phyloP scores from a whole-genome alignment of 225 moss, liverwort and hornwort species.

The Ulota crispa region DNA sequence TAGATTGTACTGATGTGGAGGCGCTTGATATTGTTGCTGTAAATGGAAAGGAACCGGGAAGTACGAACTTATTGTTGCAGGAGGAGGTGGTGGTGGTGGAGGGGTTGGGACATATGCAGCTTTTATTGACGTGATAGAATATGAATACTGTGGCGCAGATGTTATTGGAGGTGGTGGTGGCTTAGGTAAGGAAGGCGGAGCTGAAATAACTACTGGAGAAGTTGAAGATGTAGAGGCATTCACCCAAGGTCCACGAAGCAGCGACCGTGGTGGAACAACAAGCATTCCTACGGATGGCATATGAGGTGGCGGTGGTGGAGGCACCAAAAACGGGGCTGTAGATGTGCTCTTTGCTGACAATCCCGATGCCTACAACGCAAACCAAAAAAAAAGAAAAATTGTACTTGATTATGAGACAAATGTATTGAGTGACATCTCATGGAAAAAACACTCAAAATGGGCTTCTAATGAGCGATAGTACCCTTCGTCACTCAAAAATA shows the following conservation, averaged over 20 bases:
- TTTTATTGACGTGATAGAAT: constrained; percentile 25
- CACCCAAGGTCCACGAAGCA: not conserved
- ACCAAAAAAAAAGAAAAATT: not conserved
- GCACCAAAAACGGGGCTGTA: constrained; percentile 17
- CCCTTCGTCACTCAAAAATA: not conserved
- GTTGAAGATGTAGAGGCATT: not conserved
- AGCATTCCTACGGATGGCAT: constrained; percentile 4
- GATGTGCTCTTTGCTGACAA: constrained; percentile 12
- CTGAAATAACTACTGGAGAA: not conserved
- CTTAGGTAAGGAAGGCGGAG: not conserved
- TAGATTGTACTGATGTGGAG: constrained; percentile 49
- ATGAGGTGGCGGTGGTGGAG: constrained; percentile 24
- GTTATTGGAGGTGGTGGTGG: constrained; percentile 14
- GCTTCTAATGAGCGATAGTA: not conserved
- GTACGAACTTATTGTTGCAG: constrained; percentile 42
- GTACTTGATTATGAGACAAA: not conserved
- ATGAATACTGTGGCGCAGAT: constrained; percentile 40
- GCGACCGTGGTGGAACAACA: not conserved
- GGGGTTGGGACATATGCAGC: constrained; percentile 10
- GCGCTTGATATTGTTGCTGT: constrained; percentile 55
- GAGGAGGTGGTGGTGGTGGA: constrained; percentile 33
- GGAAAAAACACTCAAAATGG: not conserved
- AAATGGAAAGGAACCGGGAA: constrained; percentile 69
- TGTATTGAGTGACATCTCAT: not conserved
- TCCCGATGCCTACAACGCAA: constrained; percentile 12